phyloP scores from a whole-genome alignment of 768 basidiomycete species.

The Amyloporia xantha region DNA sequence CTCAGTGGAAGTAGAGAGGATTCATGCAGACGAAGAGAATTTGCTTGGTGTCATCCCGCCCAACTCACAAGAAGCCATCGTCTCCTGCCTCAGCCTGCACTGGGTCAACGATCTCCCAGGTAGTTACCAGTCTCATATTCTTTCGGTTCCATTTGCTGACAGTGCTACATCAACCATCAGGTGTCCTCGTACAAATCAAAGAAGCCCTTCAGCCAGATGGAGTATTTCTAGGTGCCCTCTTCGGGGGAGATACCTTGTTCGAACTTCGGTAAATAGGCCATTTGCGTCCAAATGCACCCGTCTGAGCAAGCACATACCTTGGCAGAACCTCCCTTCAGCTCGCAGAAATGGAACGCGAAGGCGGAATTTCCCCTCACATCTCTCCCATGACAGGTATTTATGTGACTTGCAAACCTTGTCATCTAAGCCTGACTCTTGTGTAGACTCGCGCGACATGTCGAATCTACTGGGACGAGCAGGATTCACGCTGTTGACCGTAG shows the following conservation, averaged over 20 bases:
- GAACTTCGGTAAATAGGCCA: slow-evolving; percentile 62
- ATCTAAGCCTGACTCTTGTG: not conserved
- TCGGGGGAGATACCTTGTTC: slow-evolving; percentile 94
- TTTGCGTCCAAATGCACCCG: no score
- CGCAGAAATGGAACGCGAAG: slow-evolving; percentile 89
- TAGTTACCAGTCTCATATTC: slow-evolving; percentile 25
- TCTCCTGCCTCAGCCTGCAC: slow-evolving; percentile 87
- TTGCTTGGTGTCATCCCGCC: slow-evolving; percentile 57
- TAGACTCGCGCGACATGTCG: slow-evolving; percentile 90
- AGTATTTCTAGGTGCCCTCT: slow-evolving; percentile 88
- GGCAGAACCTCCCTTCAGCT: slow-evolving; percentile 87
- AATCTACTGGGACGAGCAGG: slow-evolving; percentile 90
- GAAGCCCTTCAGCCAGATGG: slow-evolving; percentile 86
- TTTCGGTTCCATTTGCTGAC: not conserved
- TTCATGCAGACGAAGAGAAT: slow-evolving; percentile 80
- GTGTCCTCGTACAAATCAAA: slow-evolving; percentile 79
- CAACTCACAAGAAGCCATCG: slow-evolving; percentile 84
- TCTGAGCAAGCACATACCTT: no score
- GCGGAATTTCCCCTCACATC: slow-evolving; percentile 92
- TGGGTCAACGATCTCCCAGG: slow-evolving; percentile 99
- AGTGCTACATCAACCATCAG: slow-evolving; percentile 31
- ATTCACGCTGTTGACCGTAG: slow-evolving; percentile 90
- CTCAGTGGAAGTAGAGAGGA: slow-evolving; percentile 72
- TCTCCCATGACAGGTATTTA: slow-evolving; percentile 93
- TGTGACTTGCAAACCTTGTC: not conserved